Evolutionary conservation across 2,329 filamentous ascomycete genomes (phyloP).

Genomic region (Colletotrichum limetticola): DNA sequence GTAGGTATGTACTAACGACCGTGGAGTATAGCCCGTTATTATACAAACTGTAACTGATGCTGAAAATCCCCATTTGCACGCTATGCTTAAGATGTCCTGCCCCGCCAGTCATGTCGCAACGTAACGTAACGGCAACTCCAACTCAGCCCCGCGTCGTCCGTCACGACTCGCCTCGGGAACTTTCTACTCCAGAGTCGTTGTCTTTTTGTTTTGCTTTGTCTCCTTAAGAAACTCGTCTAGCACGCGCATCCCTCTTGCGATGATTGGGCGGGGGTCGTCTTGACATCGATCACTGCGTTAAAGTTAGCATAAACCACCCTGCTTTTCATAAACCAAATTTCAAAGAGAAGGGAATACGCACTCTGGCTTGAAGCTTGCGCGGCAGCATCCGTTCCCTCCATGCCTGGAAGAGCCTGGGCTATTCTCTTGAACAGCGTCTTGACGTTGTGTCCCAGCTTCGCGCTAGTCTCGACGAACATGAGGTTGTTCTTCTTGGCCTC

Average conservation of each 20-base stretch:
- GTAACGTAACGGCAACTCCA: slow-evolving; percentile 28
- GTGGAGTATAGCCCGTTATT: slow-evolving; percentile 37
- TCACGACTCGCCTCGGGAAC: slow-evolving; percentile 33
- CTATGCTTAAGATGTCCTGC: slow-evolving; percentile 44
- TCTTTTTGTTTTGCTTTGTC: background rate
- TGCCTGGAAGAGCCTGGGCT: slow-evolving; percentile 95
- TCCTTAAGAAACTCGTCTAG: slow-evolving; percentile 46
- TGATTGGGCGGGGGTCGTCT: slow-evolving; percentile 77
- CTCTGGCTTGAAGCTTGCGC: slow-evolving; percentile 80
- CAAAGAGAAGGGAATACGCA: slow-evolving; percentile 57
- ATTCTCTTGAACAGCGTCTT: slow-evolving; percentile 98
- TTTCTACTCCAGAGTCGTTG: slow-evolving; percentile 12
- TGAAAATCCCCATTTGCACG: slow-evolving; percentile 39
- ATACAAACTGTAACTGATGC: slow-evolving; percentile 39
- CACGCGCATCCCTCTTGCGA: slow-evolving; percentile 81
- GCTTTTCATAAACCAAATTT: background rate
- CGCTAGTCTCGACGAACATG: slow-evolving; percentile 99
- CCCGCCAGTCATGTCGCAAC: slow-evolving; percentile 32
- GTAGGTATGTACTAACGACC: slow-evolving; percentile 36
- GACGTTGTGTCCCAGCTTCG: slow-evolving; percentile 97
- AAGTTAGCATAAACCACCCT: slow-evolving; percentile 31
- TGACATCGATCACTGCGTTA: slow-evolving; percentile 86
- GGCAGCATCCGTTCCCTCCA: slow-evolving; percentile 90
- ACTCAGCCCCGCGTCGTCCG: slow-evolving; percentile 22
- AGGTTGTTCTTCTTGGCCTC: slow-evolving; percentile 98